Conservation (phyloP, 2,329 filamentous ascomycete species). For the Botrytis paeoniae region DNA sequence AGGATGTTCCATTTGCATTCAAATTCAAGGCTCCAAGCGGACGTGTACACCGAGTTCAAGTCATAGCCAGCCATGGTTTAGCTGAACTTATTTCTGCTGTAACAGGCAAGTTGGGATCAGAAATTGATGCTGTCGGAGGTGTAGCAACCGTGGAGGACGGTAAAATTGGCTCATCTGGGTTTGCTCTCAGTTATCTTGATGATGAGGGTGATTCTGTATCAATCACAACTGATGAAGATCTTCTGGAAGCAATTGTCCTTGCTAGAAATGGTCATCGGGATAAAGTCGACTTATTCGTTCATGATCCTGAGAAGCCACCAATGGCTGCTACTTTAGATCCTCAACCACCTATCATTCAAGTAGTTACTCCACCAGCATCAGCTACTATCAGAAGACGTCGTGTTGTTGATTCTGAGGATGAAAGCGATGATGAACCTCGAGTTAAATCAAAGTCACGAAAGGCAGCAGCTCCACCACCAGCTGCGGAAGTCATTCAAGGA, state of each 20-base stretch:
- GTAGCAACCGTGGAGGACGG: constrained; percentile 75
- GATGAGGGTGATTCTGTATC: constrained; percentile 96
- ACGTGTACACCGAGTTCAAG: constrained; percentile 87
- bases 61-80: constrained; percentile 76
- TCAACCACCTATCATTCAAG: constrained; percentile 51
- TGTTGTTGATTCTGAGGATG: constrained; percentile 48
- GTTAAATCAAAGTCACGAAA: constrained; percentile 39
- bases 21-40: constrained; percentile 98
- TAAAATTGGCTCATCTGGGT: constrained; percentile 72
- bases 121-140: constrained; percentile 82
- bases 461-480: constrained; percentile 37
- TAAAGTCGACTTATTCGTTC: constrained; percentile 96
- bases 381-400: constrained; percentile 51
- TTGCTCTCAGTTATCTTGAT: constrained; percentile 91
- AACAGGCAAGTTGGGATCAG: constrained; percentile 76
- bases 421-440: constrained; percentile 49
- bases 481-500: constrained; percentile 75
- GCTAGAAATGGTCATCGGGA: constrained; percentile 75
- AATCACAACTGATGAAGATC: constrained; percentile 91
- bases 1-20: constrained; percentile 87
- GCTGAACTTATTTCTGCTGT: constrained; percentile 75
- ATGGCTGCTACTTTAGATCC: constrained; percentile 63
- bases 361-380: constrained; percentile 47
- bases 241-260: constrained; percentile 83
- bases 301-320: constrained; percentile 87